Conservation (phyloP, 1,284 basidiomycete species). For the Boletellus sp. region DNA sequence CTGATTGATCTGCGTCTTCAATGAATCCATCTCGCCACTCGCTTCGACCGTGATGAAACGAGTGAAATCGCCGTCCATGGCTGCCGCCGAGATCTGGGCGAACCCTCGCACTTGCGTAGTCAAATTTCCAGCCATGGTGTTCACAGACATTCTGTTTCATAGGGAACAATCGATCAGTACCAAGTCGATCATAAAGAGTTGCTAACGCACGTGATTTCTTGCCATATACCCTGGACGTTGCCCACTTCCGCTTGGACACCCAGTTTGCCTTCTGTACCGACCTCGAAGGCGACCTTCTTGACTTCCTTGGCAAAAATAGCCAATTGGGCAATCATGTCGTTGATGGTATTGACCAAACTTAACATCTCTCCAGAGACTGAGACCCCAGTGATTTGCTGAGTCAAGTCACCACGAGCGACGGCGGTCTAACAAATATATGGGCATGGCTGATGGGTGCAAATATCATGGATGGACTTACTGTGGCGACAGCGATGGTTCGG, state of each 20-base stretch:
- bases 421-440: slow-evolving; percentile 58
- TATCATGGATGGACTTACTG: slow-evolving; percentile 38
- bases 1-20: slow-evolving; percentile 99
- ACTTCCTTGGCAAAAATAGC: slow-evolving; percentile 94
- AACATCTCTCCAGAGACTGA: slow-evolving; percentile 95
- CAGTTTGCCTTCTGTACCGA: slow-evolving; percentile 94
- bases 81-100: slow-evolving; percentile 97
- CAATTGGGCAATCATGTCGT: slow-evolving; percentile 95
- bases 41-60: slow-evolving; percentile 99
- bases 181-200: not conserved
- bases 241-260: slow-evolving; percentile 98
- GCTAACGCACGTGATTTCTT: slow-evolving; percentile 88
- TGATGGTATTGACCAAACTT: slow-evolving; percentile 91
- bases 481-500: slow-evolving; percentile 90
- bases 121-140: slow-evolving; percentile 94
- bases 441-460: not conserved
- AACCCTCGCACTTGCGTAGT: slow-evolving; percentile 99
- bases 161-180: slow-evolving; percentile 3
- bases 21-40: slow-evolving; percentile 97
- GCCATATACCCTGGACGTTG: slow-evolving; percentile 97
- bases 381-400: slow-evolving; percentile 89
- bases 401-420: slow-evolving; percentile 91
- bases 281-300: slow-evolving; percentile 92
- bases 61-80: slow-evolving; percentile 98
- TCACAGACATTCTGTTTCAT: slow-evolving; percentile 71